Conservation (phyloP, 495 filamentous ascomycete genomes). For the Lophium mytilinum region DNA sequence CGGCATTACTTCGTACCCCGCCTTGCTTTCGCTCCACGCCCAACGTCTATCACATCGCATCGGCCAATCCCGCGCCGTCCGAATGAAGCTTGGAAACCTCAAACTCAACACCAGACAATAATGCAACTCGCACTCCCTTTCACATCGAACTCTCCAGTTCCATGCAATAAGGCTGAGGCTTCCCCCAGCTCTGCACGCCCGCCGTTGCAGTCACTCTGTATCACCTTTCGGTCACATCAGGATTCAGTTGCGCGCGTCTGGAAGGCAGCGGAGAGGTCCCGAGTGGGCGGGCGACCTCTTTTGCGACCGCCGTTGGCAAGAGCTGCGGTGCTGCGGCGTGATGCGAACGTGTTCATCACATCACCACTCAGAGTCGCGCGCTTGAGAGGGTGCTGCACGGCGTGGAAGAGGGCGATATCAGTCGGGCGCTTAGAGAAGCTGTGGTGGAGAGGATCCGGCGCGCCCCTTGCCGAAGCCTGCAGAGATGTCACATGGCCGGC, state of each 20-base stretch:
- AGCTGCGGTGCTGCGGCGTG: no score
- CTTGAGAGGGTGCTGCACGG: not conserved
- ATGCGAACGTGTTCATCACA: not conserved
- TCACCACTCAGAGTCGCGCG: not conserved
- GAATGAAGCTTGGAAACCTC: no score
- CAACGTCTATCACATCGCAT: no score
- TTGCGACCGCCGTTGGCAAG: no score
- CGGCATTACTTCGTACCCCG: no score
- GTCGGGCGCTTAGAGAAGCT: not conserved
- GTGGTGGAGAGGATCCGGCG: not conserved
- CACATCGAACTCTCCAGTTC: no score
- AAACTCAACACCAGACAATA: no score
- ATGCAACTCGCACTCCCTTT: no score
- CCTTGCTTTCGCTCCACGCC: no score
- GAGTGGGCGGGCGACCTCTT: no score
- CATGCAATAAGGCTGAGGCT: no score
- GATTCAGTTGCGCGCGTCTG: not conserved
- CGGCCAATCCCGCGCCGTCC: no score
- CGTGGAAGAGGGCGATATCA: not conserved
- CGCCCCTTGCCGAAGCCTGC: conserved; percentile 7
- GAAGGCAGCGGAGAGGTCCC: not conserved
- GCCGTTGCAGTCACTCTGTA: not conserved
- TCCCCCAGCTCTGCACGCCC: not conserved
- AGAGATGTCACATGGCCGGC: conserved; percentile 5
- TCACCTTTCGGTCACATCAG: not conserved